A percentile compares a stretch with the other conserved stretches of the same genome.
Evolutionary conservation across 306 rosid genomes (phyloP).

Genomic region (Gastrolobium villosum): DNA sequence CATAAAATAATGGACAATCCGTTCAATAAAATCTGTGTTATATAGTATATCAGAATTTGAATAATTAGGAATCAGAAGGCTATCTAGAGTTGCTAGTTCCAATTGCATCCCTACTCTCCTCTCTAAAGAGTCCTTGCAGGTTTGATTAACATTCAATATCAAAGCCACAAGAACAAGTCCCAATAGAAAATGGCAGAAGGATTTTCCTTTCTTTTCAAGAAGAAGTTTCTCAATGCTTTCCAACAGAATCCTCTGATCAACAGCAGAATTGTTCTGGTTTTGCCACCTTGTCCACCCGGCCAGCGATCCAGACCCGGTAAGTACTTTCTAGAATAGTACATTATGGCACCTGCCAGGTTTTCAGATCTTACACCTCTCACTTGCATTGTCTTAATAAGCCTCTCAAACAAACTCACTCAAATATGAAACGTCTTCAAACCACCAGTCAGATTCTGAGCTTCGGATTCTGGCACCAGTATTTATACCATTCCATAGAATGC

Average conservation of each 20-base stretch:
- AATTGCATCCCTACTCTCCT: slow-evolving; percentile 91
- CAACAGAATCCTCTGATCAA: slow-evolving; percentile 79
- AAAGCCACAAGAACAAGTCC: slow-evolving; percentile 93
- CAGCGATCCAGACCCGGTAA: slow-evolving; percentile 92
- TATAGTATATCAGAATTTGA: slow-evolving; percentile 86
- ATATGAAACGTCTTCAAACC: slow-evolving; percentile 97
- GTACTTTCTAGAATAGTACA: slow-evolving; percentile 89
- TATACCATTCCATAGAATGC: slow-evolving; percentile 97
- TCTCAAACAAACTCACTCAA: slow-evolving; percentile 82
- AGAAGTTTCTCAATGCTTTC: slow-evolving; percentile 87
- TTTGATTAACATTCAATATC: slow-evolving; percentile 71
- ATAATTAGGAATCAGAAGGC: slow-evolving; percentile 86
- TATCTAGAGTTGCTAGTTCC: slow-evolving; percentile 87
- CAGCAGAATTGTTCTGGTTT: slow-evolving; percentile 70
- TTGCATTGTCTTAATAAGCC: slow-evolving; percentile 87
- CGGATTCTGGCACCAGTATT: slow-evolving; percentile 92
- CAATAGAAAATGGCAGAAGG: slow-evolving; percentile 82
- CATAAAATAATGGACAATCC: slow-evolving; percentile 72
- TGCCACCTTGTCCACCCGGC: slow-evolving; percentile 78
- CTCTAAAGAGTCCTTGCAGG: slow-evolving; percentile 78
- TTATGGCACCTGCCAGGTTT: slow-evolving; percentile 78
- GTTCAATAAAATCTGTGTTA: slow-evolving; percentile 76
- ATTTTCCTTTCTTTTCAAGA: slow-evolving; percentile 83
- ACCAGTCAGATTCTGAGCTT: slow-evolving; percentile 96
- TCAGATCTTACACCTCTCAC: slow-evolving; percentile 85